Evolutionary conservation across 257 asterid species (phyloP).

Genomic region (Catharanthus roseus): DNA sequence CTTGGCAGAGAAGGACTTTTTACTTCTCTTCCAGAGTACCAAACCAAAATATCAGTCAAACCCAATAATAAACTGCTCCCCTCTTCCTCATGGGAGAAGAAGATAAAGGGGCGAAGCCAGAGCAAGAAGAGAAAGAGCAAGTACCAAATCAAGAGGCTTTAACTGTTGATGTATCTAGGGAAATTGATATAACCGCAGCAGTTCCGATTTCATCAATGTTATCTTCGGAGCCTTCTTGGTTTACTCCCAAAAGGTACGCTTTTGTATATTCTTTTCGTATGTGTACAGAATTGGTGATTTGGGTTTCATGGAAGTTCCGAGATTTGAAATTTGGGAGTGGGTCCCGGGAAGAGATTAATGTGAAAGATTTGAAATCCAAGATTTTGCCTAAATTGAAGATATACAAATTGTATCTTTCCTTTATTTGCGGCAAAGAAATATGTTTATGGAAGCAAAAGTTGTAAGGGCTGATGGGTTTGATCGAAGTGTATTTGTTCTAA

Average conservation of each 20-base stretch:
- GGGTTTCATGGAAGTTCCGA: neutral
- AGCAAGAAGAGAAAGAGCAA: no score
- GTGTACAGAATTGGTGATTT: neutral
- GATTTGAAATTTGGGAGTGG: constrained; percentile 1
- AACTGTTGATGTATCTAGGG: constrained; percentile 11
- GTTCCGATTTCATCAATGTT: constrained; percentile 20
- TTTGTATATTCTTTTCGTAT: neutral
- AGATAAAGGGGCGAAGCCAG: constrained; percentile 23
- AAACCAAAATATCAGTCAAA: constrained; percentile 1
- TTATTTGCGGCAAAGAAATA: neutral
- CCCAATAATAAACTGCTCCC: neutral
- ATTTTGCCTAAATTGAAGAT: neutral
- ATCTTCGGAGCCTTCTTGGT: constrained; percentile 38
- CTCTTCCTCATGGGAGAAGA: constrained; percentile 24
- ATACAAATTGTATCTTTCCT: neutral
- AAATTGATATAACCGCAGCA: constrained; percentile 1
- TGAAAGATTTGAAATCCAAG: neutral
- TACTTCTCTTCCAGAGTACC: constrained; percentile 3
- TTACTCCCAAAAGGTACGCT: constrained; percentile 37
- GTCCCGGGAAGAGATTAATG: neutral
- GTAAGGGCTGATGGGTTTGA: neutral
- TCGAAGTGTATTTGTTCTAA: neutral
- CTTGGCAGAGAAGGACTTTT: neutral
- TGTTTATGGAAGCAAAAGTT: neutral
- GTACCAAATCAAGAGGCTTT: constrained; percentile 16